Evolutionary conservation across 345 rosid species (phyloP).

Genomic region (Pistacia atlantica): DNA sequence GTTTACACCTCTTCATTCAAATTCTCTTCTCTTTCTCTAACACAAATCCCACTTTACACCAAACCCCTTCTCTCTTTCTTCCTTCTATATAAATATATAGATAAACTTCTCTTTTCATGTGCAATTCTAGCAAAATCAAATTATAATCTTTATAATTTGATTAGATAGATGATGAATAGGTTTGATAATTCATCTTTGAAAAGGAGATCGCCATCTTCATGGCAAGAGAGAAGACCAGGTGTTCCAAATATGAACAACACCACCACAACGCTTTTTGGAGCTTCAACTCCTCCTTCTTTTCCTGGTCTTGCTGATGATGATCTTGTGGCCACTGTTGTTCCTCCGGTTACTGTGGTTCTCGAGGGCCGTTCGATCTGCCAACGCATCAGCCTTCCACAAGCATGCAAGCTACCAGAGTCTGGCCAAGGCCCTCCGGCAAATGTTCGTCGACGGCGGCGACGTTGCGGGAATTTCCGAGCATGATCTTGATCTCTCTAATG

Average conservation of each 20-base stretch:
- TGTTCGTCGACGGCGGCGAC: constrained; percentile 65
- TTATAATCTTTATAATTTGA: background rate
- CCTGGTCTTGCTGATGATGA: constrained; percentile 53
- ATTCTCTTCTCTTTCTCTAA: constrained; percentile 12
- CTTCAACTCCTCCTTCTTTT: constrained; percentile 39
- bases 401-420: constrained; percentile 81
- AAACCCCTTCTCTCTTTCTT: constrained; percentile 33
- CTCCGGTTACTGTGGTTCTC: constrained; percentile 79
- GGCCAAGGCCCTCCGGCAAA: constrained; percentile 75
- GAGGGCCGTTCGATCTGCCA: constrained; percentile 95
- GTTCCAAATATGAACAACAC: constrained; percentile 20
- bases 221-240: constrained; percentile 35
- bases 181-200: constrained; percentile 41
- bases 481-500: constrained; percentile 72
- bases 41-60: constrained; percentile 22
- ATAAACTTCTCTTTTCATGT: constrained; percentile 19
- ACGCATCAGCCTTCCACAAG: constrained; percentile 74
- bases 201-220: constrained; percentile 30
- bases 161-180: constrained; percentile 33
- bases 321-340: constrained; percentile 67
- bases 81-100: background rate
- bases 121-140: background rate
- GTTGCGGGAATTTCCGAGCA: constrained; percentile 19
- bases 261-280: constrained; percentile 2
- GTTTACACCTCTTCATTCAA: constrained; percentile 9